These are phyloP conservation scores for Fonsecaea multimorphosa DNA, from an alignment of 2,329 filamentous ascomycete species.

Conservation along the genomic window DNA sequence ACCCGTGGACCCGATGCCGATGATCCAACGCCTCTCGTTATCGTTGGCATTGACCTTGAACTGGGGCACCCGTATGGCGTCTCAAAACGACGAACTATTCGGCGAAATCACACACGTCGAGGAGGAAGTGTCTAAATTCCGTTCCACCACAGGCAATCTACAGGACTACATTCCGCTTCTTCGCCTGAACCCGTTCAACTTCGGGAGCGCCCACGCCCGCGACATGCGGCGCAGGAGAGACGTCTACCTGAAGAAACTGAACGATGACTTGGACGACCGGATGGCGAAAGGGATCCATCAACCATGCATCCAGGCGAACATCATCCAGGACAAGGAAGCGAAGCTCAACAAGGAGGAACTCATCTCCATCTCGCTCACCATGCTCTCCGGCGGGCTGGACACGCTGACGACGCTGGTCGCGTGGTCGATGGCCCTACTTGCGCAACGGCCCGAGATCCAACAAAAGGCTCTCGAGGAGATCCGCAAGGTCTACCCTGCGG, in stretches of 20 bases:
- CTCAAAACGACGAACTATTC: slow-evolving; percentile 66
- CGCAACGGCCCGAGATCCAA: slow-evolving; percentile 67
- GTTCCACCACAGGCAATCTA: slow-evolving; percentile 65
- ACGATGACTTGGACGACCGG: slow-evolving; percentile 64
- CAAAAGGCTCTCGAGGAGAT: slow-evolving; percentile 65
- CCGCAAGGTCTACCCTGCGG: slow-evolving; percentile 57
- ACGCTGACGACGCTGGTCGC: slow-evolving; percentile 70
- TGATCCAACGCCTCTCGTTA: slow-evolving; percentile 69
- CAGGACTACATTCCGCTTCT: slow-evolving; percentile 68
- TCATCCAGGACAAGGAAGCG: slow-evolving; percentile 68
- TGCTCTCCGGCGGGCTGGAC: slow-evolving; percentile 71
- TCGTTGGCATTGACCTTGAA: slow-evolving; percentile 70
- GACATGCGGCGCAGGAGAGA: slow-evolving; percentile 67
- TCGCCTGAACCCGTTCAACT: slow-evolving; percentile 65
- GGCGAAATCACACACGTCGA: slow-evolving; percentile 68
- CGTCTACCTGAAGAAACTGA: slow-evolving; percentile 64
- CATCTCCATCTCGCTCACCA: slow-evolving; percentile 69
- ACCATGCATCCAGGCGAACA: slow-evolving; percentile 71
- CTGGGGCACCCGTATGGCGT: slow-evolving; percentile 68
- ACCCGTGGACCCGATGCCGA: slow-evolving; percentile 69
- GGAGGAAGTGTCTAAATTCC: slow-evolving; percentile 65
- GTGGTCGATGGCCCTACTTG: slow-evolving; percentile 68
- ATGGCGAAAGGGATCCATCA: slow-evolving; percentile 66
- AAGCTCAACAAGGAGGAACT: slow-evolving; percentile 68
- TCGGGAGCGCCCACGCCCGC: slow-evolving; percentile 63